Percentiles rank a stretch among this genome's conserved stretches.
These are phyloP conservation scores for Chaetomium sp. DNA, from an alignment of 2,329 filamentous ascomycete genomes.

Conservation along the genomic window DNA sequence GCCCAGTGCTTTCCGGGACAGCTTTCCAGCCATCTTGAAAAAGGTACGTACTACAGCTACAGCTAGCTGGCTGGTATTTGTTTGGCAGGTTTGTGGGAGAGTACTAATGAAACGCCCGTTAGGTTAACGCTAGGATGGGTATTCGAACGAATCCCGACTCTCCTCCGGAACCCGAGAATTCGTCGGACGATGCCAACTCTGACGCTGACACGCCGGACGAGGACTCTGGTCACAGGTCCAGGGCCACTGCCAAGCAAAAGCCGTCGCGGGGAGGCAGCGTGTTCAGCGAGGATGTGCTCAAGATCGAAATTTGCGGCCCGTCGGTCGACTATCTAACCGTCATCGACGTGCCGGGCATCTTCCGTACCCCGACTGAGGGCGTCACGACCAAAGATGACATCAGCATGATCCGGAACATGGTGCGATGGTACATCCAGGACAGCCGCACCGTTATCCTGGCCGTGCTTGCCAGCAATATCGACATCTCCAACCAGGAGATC, in stretches of 20 bases:
- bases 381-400: conserved; percentile 42
- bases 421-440: conserved; percentile 41
- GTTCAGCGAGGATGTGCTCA: conserved; percentile 43
- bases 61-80: not conserved
- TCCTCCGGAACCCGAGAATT: conserved; percentile 28
- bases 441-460: conserved; percentile 44
- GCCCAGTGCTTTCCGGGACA: conserved; percentile 10
- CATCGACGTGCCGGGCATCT: conserved; percentile 52
- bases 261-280: conserved; percentile 17
- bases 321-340: conserved; percentile 43
- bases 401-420: conserved; percentile 40
- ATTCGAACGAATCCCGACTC: conserved; percentile 14
- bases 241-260: not conserved
- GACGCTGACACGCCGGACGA: conserved; percentile 8
- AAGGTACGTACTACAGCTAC: conserved; percentile 6
- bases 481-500: conserved; percentile 37
- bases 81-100: not conserved
- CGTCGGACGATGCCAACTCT: conserved; percentile 25
- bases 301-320: conserved; percentile 42
- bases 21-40: conserved; percentile 14
- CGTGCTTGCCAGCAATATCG: conserved; percentile 37
- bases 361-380: conserved; percentile 34
- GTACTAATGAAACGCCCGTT: not conserved
- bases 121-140: conserved; percentile 20
- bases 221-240: not conserved